A percentile compares a stretch with the other conserved stretches of the same genome.
phyloP scores from a whole-genome alignment of 2,329 filamentous ascomycete genomes.

The Dothiorella sarmentorum region DNA sequence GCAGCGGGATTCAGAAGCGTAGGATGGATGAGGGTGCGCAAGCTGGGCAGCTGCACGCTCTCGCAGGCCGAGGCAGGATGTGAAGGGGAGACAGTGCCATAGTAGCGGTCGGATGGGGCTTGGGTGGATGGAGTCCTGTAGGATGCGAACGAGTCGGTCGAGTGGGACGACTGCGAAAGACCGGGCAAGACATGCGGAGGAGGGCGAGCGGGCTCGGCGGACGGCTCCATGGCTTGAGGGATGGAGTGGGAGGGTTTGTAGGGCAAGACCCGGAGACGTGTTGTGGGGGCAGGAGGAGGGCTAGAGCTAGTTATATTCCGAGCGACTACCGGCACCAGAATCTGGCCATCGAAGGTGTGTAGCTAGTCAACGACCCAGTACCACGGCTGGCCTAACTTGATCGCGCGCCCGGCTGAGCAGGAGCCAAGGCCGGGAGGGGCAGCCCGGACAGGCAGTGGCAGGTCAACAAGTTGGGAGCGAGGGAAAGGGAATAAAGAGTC shows the following conservation, averaged over 20 bases:
- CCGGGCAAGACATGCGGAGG: neutral
- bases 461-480: neutral
- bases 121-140: neutral
- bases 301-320: slow-evolving; percentile 18
- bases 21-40: slow-evolving; percentile 37
- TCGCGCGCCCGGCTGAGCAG: slow-evolving; percentile 7
- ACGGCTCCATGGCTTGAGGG: neutral
- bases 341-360: slow-evolving; percentile 14
- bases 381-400: slow-evolving; percentile 7
- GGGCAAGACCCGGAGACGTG: neutral
- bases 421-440: slow-evolving; percentile 8
- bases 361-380: slow-evolving; percentile 14
- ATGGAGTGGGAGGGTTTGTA: neutral
- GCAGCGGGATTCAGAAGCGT: slow-evolving; percentile 34
- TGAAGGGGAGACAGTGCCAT: slow-evolving; percentile 26
- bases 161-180: neutral
- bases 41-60: slow-evolving; percentile 32
- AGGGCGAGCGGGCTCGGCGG: neutral
- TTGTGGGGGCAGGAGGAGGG: slow-evolving; percentile 10
- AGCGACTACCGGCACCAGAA: slow-evolving; percentile 16
- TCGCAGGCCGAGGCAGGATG: slow-evolving; percentile 16
- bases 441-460: neutral
- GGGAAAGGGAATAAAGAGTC: neutral
- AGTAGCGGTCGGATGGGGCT: slow-evolving; percentile 14
- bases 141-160: slow-evolving; percentile 5